Base-by-base conservation (phyloP, 2,329 filamentous ascomycete species). In the Biscogniauxia mediterranea region DNA sequence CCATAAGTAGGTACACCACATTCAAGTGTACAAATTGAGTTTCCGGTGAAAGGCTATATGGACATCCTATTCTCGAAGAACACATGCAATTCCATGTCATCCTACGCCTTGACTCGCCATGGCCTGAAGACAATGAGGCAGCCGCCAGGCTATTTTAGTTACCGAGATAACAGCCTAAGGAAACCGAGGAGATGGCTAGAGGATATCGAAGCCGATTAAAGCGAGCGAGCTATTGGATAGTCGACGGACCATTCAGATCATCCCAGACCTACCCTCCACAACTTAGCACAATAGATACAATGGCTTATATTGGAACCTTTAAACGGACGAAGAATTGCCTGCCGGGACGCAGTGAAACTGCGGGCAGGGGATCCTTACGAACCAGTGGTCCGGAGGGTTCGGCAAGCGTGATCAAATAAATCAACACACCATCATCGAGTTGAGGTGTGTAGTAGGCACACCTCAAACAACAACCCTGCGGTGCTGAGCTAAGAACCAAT, bases 201-300 rank as follows among this genome's bases (percentile, higher is more conserved):
- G 15, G 38, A n/a, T 46, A 11, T 32, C 3, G 7, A 32, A 32
- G 28, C 28, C 11, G 28, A n/a, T 52, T 52, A 3, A 21, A 52
- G 19, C 19, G 50, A 25, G 19, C 11, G 19, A 52, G 6, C 50
- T 52, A 52, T 25, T 46, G 38, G 38, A 15, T 46, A 46, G 13
- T n/a, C 17, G 2, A 46, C 19, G 50, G 19, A 13, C 55, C 55
- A 56, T 17, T 56, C 32, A 51, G 7, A 50, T 26, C 38, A 7
- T 21, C 46, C 28, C 55, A 28, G 17, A 9, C 8, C 55, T 50
- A 50, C 55, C 55, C 55, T 56, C 55, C 38, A 56, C 38, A 42
- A 20, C 7, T 26, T 21, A 51, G 49, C n/a, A 21, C 15, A 25
- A 52, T 32, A 32, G 28, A 5, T 32, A 32, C 28, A 6, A 28